Evolutionary conservation across 495 filamentous ascomycete genomes (phyloP).

Genomic region (Bathelium albidoporum): DNA sequence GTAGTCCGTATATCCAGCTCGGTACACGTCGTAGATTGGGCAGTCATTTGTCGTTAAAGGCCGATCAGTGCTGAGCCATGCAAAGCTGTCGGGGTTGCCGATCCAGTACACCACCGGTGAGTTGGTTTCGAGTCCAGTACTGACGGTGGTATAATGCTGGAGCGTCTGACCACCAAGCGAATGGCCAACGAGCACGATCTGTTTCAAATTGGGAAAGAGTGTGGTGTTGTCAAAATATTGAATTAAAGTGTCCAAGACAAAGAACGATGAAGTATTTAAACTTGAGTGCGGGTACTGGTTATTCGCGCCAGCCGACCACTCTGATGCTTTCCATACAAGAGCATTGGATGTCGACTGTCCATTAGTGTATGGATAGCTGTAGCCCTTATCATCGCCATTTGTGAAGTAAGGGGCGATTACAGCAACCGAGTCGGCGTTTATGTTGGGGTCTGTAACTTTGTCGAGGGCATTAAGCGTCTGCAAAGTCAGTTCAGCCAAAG

Average conservation of each 20-base stretch:
- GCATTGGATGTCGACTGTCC: neutral
- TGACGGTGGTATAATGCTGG: neutral
- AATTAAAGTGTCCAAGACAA: constrained; percentile 3
- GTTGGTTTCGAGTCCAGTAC: neutral
- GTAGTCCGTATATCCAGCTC: neutral
- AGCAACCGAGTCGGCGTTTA: neutral
- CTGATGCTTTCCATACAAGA: constrained; percentile 5
- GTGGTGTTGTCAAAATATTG: constrained; percentile 7
- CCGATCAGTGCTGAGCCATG: neutral
- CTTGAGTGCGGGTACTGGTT: neutral
- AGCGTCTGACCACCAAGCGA: constrained; percentile 1
- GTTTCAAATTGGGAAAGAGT: constrained; percentile 8
- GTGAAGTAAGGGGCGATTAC: constrained; percentile 5
- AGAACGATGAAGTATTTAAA: neutral
- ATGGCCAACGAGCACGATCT: constrained; percentile 6
- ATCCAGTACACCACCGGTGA: constrained; percentile 3
- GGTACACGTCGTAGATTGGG: neutral
- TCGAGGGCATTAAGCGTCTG: neutral
- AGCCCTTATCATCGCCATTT: neutral
- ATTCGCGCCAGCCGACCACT: constrained; percentile 6
- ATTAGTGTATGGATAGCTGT: constrained; percentile 1
- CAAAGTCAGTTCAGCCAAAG: neutral
- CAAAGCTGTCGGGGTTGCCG: constrained; percentile 4
- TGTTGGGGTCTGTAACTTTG: neutral
- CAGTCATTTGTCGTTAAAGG: neutral